phyloP scores from a whole-genome alignment of 208 protist species.

The Acanthamoeba culbertsoni region DNA sequence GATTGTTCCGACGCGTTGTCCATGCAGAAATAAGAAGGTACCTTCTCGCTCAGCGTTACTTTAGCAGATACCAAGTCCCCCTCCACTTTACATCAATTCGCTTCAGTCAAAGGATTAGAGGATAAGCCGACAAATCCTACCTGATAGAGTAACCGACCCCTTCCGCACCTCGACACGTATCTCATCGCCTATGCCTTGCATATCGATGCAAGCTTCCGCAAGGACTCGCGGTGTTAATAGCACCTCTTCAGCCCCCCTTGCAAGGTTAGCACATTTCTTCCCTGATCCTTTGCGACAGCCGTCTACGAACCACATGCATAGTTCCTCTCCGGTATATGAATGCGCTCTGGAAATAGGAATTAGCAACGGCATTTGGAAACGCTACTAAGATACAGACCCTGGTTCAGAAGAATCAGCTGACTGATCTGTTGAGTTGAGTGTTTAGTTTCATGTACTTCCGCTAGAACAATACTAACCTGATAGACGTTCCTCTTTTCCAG shows the following conservation, averaged over 20 bases:
- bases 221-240: not conserved
- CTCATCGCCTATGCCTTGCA: not conserved
- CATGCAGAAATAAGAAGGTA: not conserved
- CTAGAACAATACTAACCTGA: no score
- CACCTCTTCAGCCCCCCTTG: not conserved
- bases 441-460: no score
- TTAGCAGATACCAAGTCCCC: not conserved
- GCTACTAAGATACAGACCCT: not conserved
- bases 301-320: not conserved
- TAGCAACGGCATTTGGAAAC: no score
- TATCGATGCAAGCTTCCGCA: not conserved
- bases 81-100: not conserved
- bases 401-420: not conserved
- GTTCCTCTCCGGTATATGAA: not conserved
- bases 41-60: not conserved
- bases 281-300: not conserved
- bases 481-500: not conserved
- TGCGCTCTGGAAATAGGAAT: not conserved
- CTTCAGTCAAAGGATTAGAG: no score
- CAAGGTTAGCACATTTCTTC: not conserved
- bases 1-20: not conserved
- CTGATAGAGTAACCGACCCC: not conserved
- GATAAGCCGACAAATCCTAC: no score
- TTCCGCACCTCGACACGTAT: not conserved
- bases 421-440: not conserved